Evolutionary conservation across 140 eudicot species (phyloP).

Genomic region (Bidens hawaiensis): DNA sequence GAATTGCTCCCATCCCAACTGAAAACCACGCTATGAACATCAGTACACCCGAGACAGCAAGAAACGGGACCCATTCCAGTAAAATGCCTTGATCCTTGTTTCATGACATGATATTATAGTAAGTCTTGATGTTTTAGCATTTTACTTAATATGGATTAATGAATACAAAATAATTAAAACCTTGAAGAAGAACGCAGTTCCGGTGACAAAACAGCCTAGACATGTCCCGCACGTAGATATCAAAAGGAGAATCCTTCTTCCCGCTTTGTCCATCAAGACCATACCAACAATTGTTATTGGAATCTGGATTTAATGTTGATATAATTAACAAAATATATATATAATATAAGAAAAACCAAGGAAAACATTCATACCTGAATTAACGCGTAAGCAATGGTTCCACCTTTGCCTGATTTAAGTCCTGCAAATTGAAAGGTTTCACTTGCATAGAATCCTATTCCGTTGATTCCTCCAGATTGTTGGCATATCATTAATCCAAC

Average conservation of each 20-base stretch:
- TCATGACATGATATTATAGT: neutral
- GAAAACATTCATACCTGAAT: neutral
- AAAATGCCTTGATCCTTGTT: constrained; percentile 44
- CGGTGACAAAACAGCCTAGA: constrained; percentile 66
- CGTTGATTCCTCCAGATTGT: too few species aligned
- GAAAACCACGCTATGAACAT: constrained; percentile 64
- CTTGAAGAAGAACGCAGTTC: constrained; percentile 64
- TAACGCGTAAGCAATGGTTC: constrained; percentile 69
- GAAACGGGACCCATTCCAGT: constrained; percentile 48
- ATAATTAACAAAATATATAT: neutral
- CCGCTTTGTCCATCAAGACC: constrained; percentile 64
- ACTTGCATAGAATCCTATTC: too few species aligned
- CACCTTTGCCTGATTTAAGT: constrained; percentile 45
- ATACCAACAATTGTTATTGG: constrained; percentile 74
- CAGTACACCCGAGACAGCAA: constrained; percentile 71
- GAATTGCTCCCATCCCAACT: constrained; percentile 88
- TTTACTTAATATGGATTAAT: neutral
- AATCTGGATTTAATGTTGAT: constrained; percentile 31
- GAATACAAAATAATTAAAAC: constrained; percentile 22
- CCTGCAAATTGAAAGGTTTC: constrained; percentile 67
- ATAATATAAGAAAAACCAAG: neutral
- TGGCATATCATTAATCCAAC: constrained; percentile 88
- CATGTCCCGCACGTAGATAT: constrained; percentile 64
- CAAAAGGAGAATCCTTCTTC: constrained; percentile 71
- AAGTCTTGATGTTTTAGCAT: neutral